Evolutionary conservation across 2,329 filamentous ascomycete species (phyloP), one percentile per base, ranked within the genome.

Genomic region (Rutstroemia sp.): DNA sequence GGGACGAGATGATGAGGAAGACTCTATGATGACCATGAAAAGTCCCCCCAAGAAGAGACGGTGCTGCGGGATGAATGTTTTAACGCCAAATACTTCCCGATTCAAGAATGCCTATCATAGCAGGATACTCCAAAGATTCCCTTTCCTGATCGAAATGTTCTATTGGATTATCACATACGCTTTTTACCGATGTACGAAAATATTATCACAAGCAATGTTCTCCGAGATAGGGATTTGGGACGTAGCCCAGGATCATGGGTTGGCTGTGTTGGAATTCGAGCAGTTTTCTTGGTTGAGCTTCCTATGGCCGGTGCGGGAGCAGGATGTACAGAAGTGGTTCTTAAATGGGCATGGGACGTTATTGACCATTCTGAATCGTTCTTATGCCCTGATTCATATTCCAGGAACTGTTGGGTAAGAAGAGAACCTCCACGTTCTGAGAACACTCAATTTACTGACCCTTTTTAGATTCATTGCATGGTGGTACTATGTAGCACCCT

Each of bases 81-180:
- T 81, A 57, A 84, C 76, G 5, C 82, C 81, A 10, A 84, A 83
- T 63, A 79, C 81, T 2, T 79, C 79, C 3, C 76, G 80, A n/a
- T 87, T 84, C 68, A 75, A 77, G 41, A 74, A 78, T 58, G 71
- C 85, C 66, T 68, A 79, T 49, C 83, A 86, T 67, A 84, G 80
- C 59, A 75, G 82, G 25, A 75, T 87, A 55, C 73, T 87, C 57
- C 80, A 85, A 67, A 84, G 83, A 65, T 86, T 82, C 62, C 80
- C 82, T 0, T 86, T 86, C 65, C 65, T 85, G 63, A 78, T 84
- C 55, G 82, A 85, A 67, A 84, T 85, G 80, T 82, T 85, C 64
- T 86, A 86, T 69, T 86, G 83, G 82, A 73, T 80, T 49, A 75
- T 85, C 60, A 84, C 67, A 2, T 68, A 70, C 46, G 63, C 66